Evolutionary conservation across 208 protist species (phyloP), one percentile per base, ranked within the genome.

Genomic region (Leptomonas seymouri): DNA sequence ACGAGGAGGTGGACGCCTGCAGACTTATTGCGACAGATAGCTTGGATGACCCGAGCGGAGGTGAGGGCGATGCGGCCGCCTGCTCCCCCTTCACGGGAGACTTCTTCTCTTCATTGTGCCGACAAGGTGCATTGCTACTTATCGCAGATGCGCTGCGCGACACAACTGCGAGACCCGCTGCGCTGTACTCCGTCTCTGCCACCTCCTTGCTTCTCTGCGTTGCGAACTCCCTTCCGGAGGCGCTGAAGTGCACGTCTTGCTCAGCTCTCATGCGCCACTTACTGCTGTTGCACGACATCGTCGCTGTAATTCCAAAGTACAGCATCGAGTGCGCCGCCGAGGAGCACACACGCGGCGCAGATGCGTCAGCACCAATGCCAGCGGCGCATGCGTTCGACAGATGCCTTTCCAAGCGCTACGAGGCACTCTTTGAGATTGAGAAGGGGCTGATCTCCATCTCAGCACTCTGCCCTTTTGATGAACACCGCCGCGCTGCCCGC

Each of bases 371-470:
- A 11, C 9, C 48, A 23, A n/a, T n/a, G 8, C 16, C 4, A 23
- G 25, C 48, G 21, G 15, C 28, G 4, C 6, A 21, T 16, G 59
- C 31, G 7, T 77, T 60, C 45, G 56, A 59, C 25, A 2, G 7
- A 15, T 75, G 66, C n/a, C 62, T 58, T 31, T 76, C 76, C 4
- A 77, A 59, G 44, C 82, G 64, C 41, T 94, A 88, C 71, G 74
- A 80, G 27, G 58, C 62, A 0, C 48, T 88, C 9, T 94, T 94
- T 75, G 78, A 78, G 15, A 15, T 92, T 8, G 56, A 75, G 6
- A 90, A 86, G 65, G 73, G 78, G 28, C 67, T 94, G 7, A 57
- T 94, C 9, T 83, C 41, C 1, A 49, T 94, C 25, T 80, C 86
- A 11, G 63, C 85, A 8, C 62, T 81, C 30, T 91, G 82, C 57